Conservation (phyloP, 805 yeast species). For the Candida incommunis region DNA sequence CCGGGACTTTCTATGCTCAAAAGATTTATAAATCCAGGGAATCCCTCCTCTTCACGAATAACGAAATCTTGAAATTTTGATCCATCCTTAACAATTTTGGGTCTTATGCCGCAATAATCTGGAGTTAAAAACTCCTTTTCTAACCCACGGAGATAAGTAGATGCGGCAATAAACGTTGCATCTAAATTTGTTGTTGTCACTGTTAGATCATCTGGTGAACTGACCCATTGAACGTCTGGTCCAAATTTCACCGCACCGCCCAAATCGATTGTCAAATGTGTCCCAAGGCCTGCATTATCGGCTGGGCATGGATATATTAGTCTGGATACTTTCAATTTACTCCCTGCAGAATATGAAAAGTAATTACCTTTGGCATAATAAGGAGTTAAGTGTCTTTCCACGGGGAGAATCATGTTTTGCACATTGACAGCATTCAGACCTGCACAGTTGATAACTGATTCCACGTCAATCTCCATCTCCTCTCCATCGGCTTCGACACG, state of each 20-base stretch:
- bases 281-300: constrained; percentile 66
- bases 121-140: constrained; percentile 39
- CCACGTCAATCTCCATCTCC: constrained; percentile 23
- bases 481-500: constrained; percentile 13
- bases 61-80: constrained; percentile 55
- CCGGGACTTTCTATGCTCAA: constrained; percentile 89
- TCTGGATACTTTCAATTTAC: constrained; percentile 36
- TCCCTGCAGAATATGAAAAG: constrained; percentile 36
- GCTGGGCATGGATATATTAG: constrained; percentile 70
- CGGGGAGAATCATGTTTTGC: constrained; percentile 56
- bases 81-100: constrained; percentile 42
- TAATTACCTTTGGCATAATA: constrained; percentile 80
- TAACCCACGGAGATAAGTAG: constrained; percentile 49
- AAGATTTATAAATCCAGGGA: constrained; percentile 66
- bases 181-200: constrained; percentile 29
- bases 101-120: constrained; percentile 72
- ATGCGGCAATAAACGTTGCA: constrained; percentile 44
- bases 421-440: constrained; percentile 66
- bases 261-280: constrained; percentile 72
- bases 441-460: constrained; percentile 59
- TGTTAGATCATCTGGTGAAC: constrained; percentile 16
- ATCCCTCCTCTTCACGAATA: constrained; percentile 54
- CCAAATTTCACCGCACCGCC: constrained; percentile 76
- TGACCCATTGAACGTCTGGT: constrained; percentile 79
- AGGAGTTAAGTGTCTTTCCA: constrained; percentile 39